Conservation (phyloP, 352 stramenopile species). For the Phytophthora melonis region DNA sequence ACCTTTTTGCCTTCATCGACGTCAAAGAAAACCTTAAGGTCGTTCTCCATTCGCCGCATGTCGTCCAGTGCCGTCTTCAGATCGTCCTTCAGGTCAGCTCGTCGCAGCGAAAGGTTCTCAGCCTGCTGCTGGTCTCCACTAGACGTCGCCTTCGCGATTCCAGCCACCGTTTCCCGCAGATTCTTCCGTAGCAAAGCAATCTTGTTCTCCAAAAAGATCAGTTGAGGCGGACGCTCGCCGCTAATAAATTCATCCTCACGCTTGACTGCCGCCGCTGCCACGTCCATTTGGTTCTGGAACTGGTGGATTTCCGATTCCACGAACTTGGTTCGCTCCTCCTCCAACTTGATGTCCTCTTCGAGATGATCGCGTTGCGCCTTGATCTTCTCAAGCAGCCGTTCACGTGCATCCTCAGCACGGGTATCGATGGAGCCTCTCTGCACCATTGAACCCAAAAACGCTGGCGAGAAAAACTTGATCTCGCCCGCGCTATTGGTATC, state of each 20-base stretch:
- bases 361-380: slow-evolving; percentile 58
- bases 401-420: slow-evolving; percentile 63
- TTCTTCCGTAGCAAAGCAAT: slow-evolving; percentile 74
- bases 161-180: slow-evolving; percentile 70
- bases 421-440: slow-evolving; percentile 73
- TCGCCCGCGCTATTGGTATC: slow-evolving; percentile 44
- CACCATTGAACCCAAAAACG: slow-evolving; percentile 70
- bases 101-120: slow-evolving; percentile 72
- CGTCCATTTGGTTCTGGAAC: slow-evolving; percentile 75
- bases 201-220: slow-evolving; percentile 84
- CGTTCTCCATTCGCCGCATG: slow-evolving; percentile 74
- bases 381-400: slow-evolving; percentile 69
- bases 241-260: slow-evolving; percentile 85
- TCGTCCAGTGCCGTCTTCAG: slow-evolving; percentile 73
- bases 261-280: slow-evolving; percentile 66
- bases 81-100: slow-evolving; percentile 74
- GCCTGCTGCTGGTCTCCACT: slow-evolving; percentile 64
- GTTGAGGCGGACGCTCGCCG: slow-evolving; percentile 76
- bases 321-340: slow-evolving; percentile 60
- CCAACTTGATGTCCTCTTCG: slow-evolving; percentile 68
- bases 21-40: slow-evolving; percentile 58
- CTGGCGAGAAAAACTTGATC: slow-evolving; percentile 76
- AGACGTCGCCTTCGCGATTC: slow-evolving; percentile 62
- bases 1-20: slow-evolving; percentile 45
- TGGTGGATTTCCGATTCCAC: slow-evolving; percentile 74